Conservation (phyloP, 495 filamentous ascomycete species). For the Aeminium ludgeri region DNA sequence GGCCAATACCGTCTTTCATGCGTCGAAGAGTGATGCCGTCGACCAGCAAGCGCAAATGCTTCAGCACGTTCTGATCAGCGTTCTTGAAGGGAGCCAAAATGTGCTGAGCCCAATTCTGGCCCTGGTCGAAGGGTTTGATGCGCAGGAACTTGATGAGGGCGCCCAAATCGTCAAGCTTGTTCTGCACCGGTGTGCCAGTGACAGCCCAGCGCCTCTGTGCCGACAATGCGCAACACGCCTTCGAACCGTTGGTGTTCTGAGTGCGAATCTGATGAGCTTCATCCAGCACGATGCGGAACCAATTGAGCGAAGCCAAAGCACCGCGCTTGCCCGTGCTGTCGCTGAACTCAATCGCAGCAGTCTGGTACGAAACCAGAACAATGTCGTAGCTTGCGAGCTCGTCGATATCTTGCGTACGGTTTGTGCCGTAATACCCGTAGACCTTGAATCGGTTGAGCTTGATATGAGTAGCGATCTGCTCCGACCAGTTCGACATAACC, state of each 20-base stretch:
- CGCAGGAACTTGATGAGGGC: slow-evolving; percentile 82
- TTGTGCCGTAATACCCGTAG: slow-evolving; percentile 72
- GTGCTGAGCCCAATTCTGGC: slow-evolving; percentile 50
- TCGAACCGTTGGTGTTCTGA: slow-evolving; percentile 59
- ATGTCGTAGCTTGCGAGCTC: slow-evolving; percentile 60
- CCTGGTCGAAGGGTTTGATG: slow-evolving; percentile 72
- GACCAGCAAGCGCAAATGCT: slow-evolving; percentile 77
- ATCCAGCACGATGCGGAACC: slow-evolving; percentile 92
- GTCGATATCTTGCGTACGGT: slow-evolving; percentile 47
- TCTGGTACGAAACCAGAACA: slow-evolving; percentile 82
- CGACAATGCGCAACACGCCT: slow-evolving; percentile 65
- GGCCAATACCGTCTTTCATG: slow-evolving; percentile 71
- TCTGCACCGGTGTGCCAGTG: slow-evolving; percentile 82
- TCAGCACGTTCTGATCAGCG: slow-evolving; percentile 63
- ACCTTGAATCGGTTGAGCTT: slow-evolving; percentile 40
- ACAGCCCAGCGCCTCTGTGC: slow-evolving; percentile 86
- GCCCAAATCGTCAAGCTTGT: slow-evolving; percentile 77
- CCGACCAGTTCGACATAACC: slow-evolving; percentile 80
- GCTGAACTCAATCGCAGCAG: slow-evolving; percentile 60
- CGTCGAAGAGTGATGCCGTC: slow-evolving; percentile 86
- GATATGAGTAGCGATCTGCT: slow-evolving; percentile 73
- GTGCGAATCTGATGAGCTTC: slow-evolving; percentile 91
- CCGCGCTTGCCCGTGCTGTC: slow-evolving; percentile 28
- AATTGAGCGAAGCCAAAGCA: slow-evolving; percentile 60
- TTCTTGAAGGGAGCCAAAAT: slow-evolving; percentile 70